Evolutionary conservation across 2,329 filamentous ascomycete species (phyloP), one percentile per base, ranked within the genome.

Genomic region (Stachybotrys chartarum): DNA sequence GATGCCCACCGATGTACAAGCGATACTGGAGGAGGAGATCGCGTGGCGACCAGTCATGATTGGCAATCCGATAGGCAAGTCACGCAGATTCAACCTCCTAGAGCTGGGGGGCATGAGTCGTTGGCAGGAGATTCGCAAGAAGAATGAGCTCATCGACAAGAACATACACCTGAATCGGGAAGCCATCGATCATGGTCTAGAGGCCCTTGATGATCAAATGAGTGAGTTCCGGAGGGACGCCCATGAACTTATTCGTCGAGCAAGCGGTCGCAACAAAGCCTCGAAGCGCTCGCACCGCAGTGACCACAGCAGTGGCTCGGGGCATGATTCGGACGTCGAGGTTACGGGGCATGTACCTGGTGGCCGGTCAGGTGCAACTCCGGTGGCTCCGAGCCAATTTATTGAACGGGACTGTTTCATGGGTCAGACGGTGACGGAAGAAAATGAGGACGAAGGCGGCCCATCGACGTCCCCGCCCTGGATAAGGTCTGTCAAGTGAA

Each of bases 21-120:
- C 74, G 3, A 62, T 72, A 35, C 72, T 79, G 59, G 71, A 78
- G 11, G 78, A 79, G 54, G 78, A 82, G 58, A 75, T 78, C 48
- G 79, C 85, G 50, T 91, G 85, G 87, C 82, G 82, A 56, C 84
- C 88, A 1, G 77, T 85, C 31, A 81, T 91, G 59, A 82, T 90
- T 65, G 87, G 88, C 12, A 87, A 88, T 64, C 87, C 88, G 12
- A 83, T 81, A 49, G 82, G 85, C 50, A 86, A 84, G 68, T 82
- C 80, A 63, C 78, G 88, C 52, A 79, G 85, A 57, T 84, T 91
- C 78, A 90, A 83, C 65, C 67, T 90, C 30, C 73, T 92, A 16
- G 88, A 92, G 68, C 71, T 89, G 56, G 88, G 88, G 0, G 72
- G 74, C 42, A 74, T 87, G 75, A 86, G 80, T 52, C 75, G 88